Percentiles rank a stretch among this genome's conserved stretches.
phyloP scores from a whole-genome alignment of 768 basidiomycete genomes.

The Austroboletus festivus region DNA sequence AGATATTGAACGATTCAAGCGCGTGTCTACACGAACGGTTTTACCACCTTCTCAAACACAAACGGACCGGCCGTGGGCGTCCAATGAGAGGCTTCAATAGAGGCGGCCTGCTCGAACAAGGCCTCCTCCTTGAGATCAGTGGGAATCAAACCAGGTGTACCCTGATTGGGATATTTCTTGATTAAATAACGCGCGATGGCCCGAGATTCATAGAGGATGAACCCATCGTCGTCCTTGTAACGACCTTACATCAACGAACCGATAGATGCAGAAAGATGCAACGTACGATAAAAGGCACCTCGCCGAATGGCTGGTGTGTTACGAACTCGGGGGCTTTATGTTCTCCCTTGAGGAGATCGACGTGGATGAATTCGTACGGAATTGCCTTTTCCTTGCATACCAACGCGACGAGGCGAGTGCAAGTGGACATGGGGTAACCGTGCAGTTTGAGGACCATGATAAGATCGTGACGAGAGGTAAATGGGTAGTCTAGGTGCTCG shows the following conservation, averaged over 20 bases:
- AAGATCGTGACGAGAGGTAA: no score
- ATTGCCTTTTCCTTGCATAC: constrained; percentile 55
- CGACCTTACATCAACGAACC: neutral
- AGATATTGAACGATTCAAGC: neutral
- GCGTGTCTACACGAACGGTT: constrained; percentile 35
- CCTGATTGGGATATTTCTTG: constrained; percentile 50
- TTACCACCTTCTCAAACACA: constrained; percentile 50
- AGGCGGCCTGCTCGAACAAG: constrained; percentile 33
- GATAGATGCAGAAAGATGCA: neutral
- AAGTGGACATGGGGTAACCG: constrained; percentile 39
- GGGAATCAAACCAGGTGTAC: constrained; percentile 48
- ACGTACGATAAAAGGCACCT: constrained; percentile 45
- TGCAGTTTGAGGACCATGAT: constrained; percentile 39
- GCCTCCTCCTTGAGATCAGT: constrained; percentile 33
- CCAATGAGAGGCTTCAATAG: constrained; percentile 53
- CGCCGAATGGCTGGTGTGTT: constrained; percentile 55
- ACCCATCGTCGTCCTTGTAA: constrained; percentile 55
- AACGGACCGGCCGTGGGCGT: constrained; percentile 39
- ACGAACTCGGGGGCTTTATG: constrained; percentile 46
- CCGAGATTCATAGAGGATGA: constrained; percentile 59
- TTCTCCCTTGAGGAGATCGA: constrained; percentile 42
- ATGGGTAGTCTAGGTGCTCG: no score
- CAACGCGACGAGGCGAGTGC: constrained; percentile 49
- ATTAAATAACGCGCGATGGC: constrained; percentile 61
- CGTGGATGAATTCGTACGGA: constrained; percentile 46